Evolutionary conservation across 495 filamentous ascomycete genomes (phyloP).

Genomic region (Choiromyces venosus): DNA sequence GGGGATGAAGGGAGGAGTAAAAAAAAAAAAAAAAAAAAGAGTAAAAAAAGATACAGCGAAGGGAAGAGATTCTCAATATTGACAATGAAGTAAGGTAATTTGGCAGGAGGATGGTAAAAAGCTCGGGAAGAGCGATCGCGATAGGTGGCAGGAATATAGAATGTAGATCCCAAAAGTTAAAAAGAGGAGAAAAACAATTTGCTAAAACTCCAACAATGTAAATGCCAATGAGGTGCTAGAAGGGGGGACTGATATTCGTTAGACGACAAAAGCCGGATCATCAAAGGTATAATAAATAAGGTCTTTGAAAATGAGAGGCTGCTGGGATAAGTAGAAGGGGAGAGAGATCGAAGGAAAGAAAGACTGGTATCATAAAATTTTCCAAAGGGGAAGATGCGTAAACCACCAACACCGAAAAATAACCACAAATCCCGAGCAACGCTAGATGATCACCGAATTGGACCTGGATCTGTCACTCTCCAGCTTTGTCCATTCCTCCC

Average conservation of each 20-base stretch:
- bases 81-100: background rate
- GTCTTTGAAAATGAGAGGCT: background rate
- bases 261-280: background rate
- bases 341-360: slow-evolving; percentile 5
- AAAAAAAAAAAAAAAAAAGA: background rate
- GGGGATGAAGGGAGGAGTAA: background rate
- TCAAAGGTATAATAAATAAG: slow-evolving; percentile 3
- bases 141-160: background rate
- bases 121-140: background rate
- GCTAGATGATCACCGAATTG: slow-evolving; percentile 24
- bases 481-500: slow-evolving; percentile 35
- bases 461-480: slow-evolving; percentile 33
- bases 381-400: slow-evolving; percentile 22
- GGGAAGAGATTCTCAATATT: slow-evolving; percentile 1
- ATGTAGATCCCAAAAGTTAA: background rate
- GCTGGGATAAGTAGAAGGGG: background rate
- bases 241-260: background rate
- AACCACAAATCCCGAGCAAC: slow-evolving; percentile 24
- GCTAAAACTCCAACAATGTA: slow-evolving; percentile 4
- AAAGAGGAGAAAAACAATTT: background rate
- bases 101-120: background rate
- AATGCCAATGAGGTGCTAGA: background rate
- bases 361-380: slow-evolving; percentile 34
- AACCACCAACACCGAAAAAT: slow-evolving; percentile 23
- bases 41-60: slow-evolving; percentile 4